Percentiles rank a stretch among this genome's conserved stretches.
These are phyloP conservation scores for Penicillium dipodomyicola DNA, from an alignment of 495 filamentous ascomycete genomes.

Conservation along the genomic window DNA sequence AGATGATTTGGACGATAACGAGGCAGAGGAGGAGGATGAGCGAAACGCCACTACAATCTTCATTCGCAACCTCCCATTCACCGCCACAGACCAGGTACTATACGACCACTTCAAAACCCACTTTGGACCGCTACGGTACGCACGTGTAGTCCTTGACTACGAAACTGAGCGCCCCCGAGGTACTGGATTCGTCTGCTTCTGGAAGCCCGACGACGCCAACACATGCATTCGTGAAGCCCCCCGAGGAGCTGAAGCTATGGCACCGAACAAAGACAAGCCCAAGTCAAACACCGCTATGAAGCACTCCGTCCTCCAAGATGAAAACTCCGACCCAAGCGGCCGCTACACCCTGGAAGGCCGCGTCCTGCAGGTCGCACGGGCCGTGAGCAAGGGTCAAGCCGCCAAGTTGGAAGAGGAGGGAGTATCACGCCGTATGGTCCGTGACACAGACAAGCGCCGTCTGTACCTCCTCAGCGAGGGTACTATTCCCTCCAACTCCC, in stretches of 20 bases:
- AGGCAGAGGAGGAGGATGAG: constrained; percentile 49
- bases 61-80: constrained; percentile 92
- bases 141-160: constrained; percentile 80
- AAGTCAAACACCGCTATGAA: constrained; percentile 49
- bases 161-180: constrained; percentile 82
- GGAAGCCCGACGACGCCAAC: constrained; percentile 66
- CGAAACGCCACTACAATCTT: constrained; percentile 77
- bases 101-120: constrained; percentile 70
- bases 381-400: constrained; percentile 79
- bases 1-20: constrained; percentile 45
- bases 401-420: constrained; percentile 68
- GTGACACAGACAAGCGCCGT: constrained; percentile 85
- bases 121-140: constrained; percentile 85
- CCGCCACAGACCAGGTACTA: constrained; percentile 71
- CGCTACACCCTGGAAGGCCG: constrained; percentile 88
- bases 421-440: constrained; percentile 58
- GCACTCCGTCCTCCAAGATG: constrained; percentile 81
- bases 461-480: constrained; percentile 89
- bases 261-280: constrained; percentile 36
- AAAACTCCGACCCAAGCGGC: constrained; percentile 69
- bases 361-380: constrained; percentile 76
- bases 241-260: constrained; percentile 40
- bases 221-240: constrained; percentile 74
- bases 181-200: constrained; percentile 94
- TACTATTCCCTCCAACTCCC: constrained; percentile 65